Conservation (phyloP, 495 filamentous ascomycete species). For the Articulospora tetracladia region DNA sequence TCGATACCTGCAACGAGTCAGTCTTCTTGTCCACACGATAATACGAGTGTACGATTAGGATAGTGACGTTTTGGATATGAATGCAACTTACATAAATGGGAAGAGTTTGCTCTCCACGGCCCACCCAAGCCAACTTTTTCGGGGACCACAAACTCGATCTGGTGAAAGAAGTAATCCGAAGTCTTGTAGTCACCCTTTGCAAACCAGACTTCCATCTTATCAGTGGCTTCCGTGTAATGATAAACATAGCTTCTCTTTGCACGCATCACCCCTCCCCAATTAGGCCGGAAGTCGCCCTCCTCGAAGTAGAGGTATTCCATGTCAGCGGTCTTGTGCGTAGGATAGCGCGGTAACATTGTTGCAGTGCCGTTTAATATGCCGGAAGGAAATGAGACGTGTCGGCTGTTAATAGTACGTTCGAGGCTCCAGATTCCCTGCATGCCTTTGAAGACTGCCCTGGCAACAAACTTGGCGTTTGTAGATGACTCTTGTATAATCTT, state of each 20-base stretch:
- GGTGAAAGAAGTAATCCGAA: constrained; percentile 66
- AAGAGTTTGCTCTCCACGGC: constrained; percentile 52
- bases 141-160: constrained; percentile 33
- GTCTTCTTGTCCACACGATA: not conserved
- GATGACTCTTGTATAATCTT: constrained; percentile 11
- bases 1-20: constrained; percentile 26
- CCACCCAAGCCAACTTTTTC: not conserved
- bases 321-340: constrained; percentile 37
- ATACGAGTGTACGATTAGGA: not conserved
- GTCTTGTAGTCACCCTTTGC: constrained; percentile 49
- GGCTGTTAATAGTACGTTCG: constrained; percentile 42
- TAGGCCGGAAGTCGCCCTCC: constrained; percentile 52
- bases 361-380: constrained; percentile 59
- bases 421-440: constrained; percentile 72
- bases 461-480: constrained; percentile 38
- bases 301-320: constrained; percentile 66
- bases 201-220: constrained; percentile 65
- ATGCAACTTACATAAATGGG: constrained; percentile 50
- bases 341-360: constrained; percentile 55
- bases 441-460: constrained; percentile 65
- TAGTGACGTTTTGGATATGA: not conserved
- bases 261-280: constrained; percentile 40
- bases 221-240: constrained; percentile 49
- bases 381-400: constrained; percentile 46
- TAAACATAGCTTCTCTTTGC: constrained; percentile 52